These are phyloP conservation scores for Telopea speciosissima DNA, from an alignment of 177 flowering plant genomes.

Conservation along the genomic window DNA sequence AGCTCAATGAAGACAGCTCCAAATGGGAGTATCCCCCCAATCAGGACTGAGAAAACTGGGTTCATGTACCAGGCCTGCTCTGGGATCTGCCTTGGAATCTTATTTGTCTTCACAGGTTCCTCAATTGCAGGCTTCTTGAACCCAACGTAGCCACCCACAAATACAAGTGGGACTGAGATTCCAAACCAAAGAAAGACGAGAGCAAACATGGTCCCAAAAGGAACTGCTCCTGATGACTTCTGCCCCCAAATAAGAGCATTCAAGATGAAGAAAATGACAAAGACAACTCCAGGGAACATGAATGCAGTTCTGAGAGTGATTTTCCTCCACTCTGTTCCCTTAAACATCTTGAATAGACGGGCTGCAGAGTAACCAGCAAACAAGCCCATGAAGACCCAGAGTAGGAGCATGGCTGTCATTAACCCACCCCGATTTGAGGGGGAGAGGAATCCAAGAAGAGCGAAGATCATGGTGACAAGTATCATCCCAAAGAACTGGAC, in stretches of 20 bases:
- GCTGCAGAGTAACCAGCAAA: conserved; percentile 78
- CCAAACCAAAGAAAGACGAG: conserved; percentile 78
- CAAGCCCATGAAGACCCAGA: conserved; percentile 90
- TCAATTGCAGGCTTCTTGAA: conserved; percentile 73
- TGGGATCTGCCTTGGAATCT: conserved; percentile 81
- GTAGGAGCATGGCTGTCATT: conserved; percentile 87
- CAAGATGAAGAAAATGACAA: conserved; percentile 59
- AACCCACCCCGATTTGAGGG: conserved; percentile 90
- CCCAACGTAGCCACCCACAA: conserved; percentile 69
- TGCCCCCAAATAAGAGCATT: conserved; percentile 82
- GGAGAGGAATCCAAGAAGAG: conserved; percentile 80
- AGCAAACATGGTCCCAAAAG: conserved; percentile 88
- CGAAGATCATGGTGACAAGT: conserved; percentile 82
- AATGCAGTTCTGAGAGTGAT: conserved; percentile 66
- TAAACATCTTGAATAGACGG: conserved; percentile 80
- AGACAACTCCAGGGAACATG: conserved; percentile 60
- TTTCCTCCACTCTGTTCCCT: conserved; percentile 85
- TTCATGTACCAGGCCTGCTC: conserved; percentile 91
- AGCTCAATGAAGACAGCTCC: conserved; percentile 90
- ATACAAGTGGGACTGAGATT: conserved; percentile 77
- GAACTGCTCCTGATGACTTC: conserved; percentile 84
- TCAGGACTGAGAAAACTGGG: conserved; percentile 62
- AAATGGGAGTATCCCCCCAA: conserved; percentile 86
- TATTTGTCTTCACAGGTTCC: conserved; percentile 81
- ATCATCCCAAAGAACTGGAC: conserved; percentile 88